Conservation (phyloP, 2,329 filamentous ascomycete species). For the Alternaria solani region DNA sequence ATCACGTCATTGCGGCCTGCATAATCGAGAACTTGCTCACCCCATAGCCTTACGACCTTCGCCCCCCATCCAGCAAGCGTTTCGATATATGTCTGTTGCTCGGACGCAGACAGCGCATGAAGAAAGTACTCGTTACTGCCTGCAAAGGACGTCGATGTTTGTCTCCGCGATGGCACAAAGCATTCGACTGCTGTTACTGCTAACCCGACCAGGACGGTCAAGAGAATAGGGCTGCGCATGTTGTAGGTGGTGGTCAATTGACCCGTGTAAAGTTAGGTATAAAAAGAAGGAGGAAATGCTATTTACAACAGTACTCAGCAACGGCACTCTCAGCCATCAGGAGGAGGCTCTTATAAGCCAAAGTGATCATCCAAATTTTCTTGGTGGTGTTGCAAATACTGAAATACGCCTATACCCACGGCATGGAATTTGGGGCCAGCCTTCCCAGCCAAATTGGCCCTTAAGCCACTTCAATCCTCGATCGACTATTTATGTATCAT, state of each 20-base stretch:
- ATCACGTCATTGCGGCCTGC: neutral
- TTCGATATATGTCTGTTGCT: neutral
- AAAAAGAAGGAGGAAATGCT: neutral
- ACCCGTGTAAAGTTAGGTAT: neutral
- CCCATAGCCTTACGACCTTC: neutral
- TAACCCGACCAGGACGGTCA: neutral
- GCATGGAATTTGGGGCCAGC: neutral
- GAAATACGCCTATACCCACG: neutral
- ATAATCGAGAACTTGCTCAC: neutral
- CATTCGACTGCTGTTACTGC: neutral
- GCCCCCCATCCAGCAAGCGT: constrained; percentile 1
- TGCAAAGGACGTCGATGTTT: neutral
- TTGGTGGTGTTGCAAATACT: neutral
- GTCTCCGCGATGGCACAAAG: neutral
- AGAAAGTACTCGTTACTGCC: constrained; percentile 3
- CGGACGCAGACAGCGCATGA: neutral
- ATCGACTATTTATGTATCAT: neutral
- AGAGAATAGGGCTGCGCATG: neutral
- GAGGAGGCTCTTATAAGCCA: neutral
- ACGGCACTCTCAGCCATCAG: neutral
- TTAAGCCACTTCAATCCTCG: neutral
- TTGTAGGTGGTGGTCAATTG: neutral
- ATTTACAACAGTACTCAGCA: neutral
- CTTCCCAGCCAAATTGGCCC: neutral
- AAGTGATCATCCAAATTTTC: neutral